phyloP scores from a whole-genome alignment of 495 filamentous ascomycete genomes.

The Xylona heveae region DNA sequence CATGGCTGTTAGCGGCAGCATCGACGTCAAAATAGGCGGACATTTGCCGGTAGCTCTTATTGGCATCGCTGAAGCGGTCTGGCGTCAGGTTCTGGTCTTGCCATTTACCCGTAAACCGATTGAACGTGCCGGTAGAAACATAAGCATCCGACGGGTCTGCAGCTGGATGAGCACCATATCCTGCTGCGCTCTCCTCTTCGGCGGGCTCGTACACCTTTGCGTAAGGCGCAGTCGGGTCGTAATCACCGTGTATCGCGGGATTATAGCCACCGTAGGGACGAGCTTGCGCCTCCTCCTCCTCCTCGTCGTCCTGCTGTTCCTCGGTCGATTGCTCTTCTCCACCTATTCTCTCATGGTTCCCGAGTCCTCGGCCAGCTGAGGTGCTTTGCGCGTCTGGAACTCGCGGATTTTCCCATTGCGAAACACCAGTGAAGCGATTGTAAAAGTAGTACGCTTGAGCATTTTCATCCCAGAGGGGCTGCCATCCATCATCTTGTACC shows the following conservation, averaged over 20 bases:
- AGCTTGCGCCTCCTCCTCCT: constrained; percentile 7
- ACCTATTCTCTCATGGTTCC: constrained; percentile 13
- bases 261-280: constrained; percentile 56
- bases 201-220: constrained; percentile 33
- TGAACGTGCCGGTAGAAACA: constrained; percentile 53
- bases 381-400: constrained; percentile 26
- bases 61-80: constrained; percentile 68
- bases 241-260: constrained; percentile 85
- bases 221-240: constrained; percentile 85
- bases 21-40: constrained; percentile 96
- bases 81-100: constrained; percentile 42
- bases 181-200: constrained; percentile 12
- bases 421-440: constrained; percentile 55
- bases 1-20: constrained; percentile 80
- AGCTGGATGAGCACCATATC: constrained; percentile 5
- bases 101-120: constrained; percentile 79
- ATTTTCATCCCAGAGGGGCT: constrained; percentile 56
- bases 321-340: too few species aligned
- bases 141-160: constrained; percentile 28
- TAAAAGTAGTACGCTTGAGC: constrained; percentile 69
- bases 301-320: constrained; percentile 11
- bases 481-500: constrained; percentile 73
- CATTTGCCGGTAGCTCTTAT: constrained; percentile 77
- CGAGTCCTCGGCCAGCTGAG: constrained; percentile 11
- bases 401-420: constrained; percentile 83